A percentile compares a stretch with the other conserved stretches of the same genome.
phyloP scores from a whole-genome alignment of 805 yeast species.

The Vanderwaltozyma tropicalis region DNA sequence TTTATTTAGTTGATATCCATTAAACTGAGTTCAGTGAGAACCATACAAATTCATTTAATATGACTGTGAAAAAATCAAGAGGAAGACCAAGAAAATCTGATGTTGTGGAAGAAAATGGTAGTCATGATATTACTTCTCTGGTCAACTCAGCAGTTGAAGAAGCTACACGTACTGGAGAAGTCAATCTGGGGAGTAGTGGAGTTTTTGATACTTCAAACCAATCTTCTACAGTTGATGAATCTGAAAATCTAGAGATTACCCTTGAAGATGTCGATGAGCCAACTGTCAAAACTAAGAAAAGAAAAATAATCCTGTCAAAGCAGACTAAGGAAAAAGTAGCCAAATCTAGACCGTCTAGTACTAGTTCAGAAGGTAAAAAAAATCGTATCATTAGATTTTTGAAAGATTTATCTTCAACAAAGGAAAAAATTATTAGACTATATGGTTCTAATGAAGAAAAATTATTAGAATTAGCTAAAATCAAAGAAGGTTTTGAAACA shows the following conservation, averaged over 20 bases:
- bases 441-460: conserved; percentile 42
- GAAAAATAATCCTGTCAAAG: conserved; percentile 4
- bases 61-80: conserved; percentile 4
- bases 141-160: conserved; percentile 6
- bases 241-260: conserved; percentile 9
- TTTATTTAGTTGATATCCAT: neutral
- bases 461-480: conserved; percentile 33
- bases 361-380: conserved; percentile 14
- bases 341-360: conserved; percentile 4
- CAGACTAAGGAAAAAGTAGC: neutral
- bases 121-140: conserved; percentile 1
- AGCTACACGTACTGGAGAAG: too few species aligned
- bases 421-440: conserved; percentile 33
- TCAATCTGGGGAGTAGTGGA: too few species aligned
- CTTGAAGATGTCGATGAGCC: conserved; percentile 6
- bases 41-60: neutral
- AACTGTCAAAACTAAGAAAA: conserved; percentile 1
- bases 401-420: conserved; percentile 30
- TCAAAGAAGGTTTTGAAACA: conserved; percentile 42
- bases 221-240: conserved; percentile 6
- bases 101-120: neutral
- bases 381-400: conserved; percentile 18
- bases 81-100: conserved; percentile 13
- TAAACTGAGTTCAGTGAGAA: neutral
- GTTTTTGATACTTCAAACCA: neutral